Evolutionary conservation across 192 early-diverging fungal genomes (phyloP).

Genomic region (Dimargaris cristalligena): DNA sequence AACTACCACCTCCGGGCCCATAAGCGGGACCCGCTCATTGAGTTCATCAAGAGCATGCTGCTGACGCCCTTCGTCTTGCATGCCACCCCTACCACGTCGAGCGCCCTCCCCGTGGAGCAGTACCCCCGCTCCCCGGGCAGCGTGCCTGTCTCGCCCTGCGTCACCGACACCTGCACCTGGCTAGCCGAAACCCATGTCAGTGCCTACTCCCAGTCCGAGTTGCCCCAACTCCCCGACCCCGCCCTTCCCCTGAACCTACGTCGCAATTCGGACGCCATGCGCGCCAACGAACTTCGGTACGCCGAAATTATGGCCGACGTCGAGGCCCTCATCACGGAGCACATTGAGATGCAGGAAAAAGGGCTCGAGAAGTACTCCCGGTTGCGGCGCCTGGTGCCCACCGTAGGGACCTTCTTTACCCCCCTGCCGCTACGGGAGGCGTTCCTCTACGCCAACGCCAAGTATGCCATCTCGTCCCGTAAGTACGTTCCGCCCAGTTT

Average conservation of each 20-base stretch:
- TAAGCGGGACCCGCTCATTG: conserved; percentile 80
- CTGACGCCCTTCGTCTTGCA: conserved; percentile 78
- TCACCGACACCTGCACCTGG: conserved; percentile 6
- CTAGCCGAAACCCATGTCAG: conserved; percentile 2
- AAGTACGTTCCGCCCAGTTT: conserved; percentile 78
- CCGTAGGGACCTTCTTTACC: conserved; percentile 73
- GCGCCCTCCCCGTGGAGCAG: not conserved
- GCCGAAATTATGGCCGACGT: conserved; percentile 63
- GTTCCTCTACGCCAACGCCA: conserved; percentile 50
- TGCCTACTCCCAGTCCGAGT: not conserved
- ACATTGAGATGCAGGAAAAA: conserved; percentile 15
- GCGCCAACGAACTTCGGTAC: conserved; percentile 50
- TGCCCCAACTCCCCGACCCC: not conserved
- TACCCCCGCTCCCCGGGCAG: not conserved
- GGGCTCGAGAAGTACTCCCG: conserved; percentile 40
- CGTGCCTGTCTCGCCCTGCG: not conserved
- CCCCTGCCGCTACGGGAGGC: conserved; percentile 52
- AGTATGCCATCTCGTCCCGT: conserved; percentile 53
- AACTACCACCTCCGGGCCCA: conserved; percentile 48
- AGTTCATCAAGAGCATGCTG: conserved; percentile 80
- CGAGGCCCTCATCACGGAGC: conserved; percentile 60
- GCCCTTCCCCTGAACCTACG: conserved; percentile 2
- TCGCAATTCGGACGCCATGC: conserved; percentile 17
- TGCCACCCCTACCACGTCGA: conserved; percentile 23
- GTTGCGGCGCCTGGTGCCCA: conserved; percentile 59